Evolutionary conservation across 345 rosid species (phyloP).

Genomic region (Triadica sebifera): DNA sequence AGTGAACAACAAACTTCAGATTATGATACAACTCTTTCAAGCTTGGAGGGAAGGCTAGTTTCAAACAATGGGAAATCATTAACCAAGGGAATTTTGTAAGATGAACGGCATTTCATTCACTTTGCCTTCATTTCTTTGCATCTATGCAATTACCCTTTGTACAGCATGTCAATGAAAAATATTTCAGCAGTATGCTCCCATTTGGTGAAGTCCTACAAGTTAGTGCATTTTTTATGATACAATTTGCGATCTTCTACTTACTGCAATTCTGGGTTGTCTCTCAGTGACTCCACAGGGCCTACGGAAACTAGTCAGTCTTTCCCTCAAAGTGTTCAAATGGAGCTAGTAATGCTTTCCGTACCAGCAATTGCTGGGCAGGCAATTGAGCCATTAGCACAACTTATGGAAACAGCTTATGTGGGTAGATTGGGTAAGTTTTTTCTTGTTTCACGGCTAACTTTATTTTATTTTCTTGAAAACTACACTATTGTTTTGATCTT

Average conservation of each 20-base stretch:
- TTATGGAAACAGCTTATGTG: constrained; percentile 94
- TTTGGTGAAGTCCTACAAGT: neutral
- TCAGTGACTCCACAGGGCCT: neutral
- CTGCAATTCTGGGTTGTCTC: neutral
- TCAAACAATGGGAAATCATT: constrained; percentile 18
- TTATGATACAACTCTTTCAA: constrained; percentile 9
- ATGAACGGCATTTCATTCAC: neutral
- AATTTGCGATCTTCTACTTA: neutral
- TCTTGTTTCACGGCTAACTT: neutral
- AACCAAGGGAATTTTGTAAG: constrained; percentile 23
- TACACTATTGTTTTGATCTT: neutral
- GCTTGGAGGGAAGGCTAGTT: constrained; percentile 1
- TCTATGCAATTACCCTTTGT: neutral
- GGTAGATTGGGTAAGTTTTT: constrained; percentile 66
- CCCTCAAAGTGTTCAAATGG: constrained; percentile 40
- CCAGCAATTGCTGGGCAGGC: constrained; percentile 95
- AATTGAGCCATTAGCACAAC: constrained; percentile 80
- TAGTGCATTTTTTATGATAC: neutral
- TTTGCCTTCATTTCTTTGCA: neutral
- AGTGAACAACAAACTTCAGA: constrained; percentile 22
- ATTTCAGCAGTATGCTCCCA: neutral
- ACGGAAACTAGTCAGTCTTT: constrained; percentile 17
- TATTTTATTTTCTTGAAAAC: constrained; percentile 11
- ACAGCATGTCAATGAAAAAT: neutral
- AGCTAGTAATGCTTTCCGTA: constrained; percentile 75